Evolutionary conservation across 805 yeast species (phyloP).

Genomic region (Nakazawaea ernobii): DNA sequence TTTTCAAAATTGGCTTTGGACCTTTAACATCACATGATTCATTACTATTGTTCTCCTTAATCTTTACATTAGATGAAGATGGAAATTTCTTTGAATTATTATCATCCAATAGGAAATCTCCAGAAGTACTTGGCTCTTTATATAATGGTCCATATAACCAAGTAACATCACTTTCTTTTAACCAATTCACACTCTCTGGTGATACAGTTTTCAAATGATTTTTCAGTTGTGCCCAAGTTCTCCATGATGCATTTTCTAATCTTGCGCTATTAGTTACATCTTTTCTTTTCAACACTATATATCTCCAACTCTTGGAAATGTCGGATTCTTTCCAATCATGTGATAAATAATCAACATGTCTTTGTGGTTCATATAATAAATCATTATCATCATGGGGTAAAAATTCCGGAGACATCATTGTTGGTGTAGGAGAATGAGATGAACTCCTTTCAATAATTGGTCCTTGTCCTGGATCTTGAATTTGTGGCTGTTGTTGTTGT

Average conservation of each 20-base stretch:
- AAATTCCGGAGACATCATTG: slow-evolving; percentile 14
- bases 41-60: too few species aligned
- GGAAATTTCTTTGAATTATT: too few species aligned
- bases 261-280: slow-evolving; percentile 81
- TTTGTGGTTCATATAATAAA: slow-evolving; percentile 71
- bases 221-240: slow-evolving; percentile 93
- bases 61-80: too few species aligned
- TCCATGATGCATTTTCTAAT: slow-evolving; percentile 85
- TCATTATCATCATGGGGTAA: slow-evolving; percentile 83
- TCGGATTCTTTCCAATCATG: slow-evolving; percentile 96
- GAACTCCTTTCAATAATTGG: neutral
- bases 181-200: slow-evolving; percentile 93
- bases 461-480: neutral
- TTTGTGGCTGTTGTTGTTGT: slow-evolving; percentile 2
- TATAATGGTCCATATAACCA: slow-evolving; percentile 95
- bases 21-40: slow-evolving; percentile 18
- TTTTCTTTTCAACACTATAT: slow-evolving; percentile 74
- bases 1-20: slow-evolving; percentile 83
- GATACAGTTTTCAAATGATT: slow-evolving; percentile 69
- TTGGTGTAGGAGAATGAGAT: slow-evolving; percentile 2
- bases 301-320: slow-evolving; percentile 93
- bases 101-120: too few species aligned
- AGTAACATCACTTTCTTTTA: slow-evolving; percentile 93
- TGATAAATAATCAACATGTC: slow-evolving; percentile 91
- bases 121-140: slow-evolving; percentile 29